Conservation (phyloP, 169 alveolate genomes). For the Besnoitia besnoiti region DNA sequence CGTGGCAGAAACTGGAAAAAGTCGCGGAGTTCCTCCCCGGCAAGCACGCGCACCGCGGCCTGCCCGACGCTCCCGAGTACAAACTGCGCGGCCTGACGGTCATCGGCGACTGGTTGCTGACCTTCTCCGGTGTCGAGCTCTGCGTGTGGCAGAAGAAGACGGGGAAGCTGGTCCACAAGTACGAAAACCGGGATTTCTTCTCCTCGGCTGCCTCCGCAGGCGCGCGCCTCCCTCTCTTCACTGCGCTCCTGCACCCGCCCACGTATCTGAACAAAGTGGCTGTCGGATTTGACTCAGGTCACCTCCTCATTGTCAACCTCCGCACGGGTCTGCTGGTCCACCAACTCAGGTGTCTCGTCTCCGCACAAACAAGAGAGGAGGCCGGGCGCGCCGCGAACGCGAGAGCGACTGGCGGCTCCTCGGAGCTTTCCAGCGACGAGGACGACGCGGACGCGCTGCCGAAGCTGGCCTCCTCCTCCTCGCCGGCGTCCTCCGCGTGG, state of each 20-base stretch:
- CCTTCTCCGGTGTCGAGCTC: neutral
- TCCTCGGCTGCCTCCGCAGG: neutral
- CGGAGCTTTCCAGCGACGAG: neutral
- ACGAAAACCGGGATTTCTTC: constrained; percentile 9
- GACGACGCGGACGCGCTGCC: neutral
- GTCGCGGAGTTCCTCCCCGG: neutral
- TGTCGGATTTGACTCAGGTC: constrained; percentile 70
- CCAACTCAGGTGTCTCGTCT: constrained; percentile 63
- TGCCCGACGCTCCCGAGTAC: neutral
- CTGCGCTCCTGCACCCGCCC: constrained; percentile 81
- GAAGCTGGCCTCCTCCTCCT: neutral
- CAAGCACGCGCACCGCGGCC: neutral
- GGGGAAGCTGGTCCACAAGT: constrained; percentile 2
- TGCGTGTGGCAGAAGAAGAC: constrained; percentile 4
- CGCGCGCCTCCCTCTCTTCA: neutral
- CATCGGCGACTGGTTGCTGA: constrained; percentile 5
- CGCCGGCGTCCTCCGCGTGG: constrained; percentile 1
- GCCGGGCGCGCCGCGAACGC: neutral
- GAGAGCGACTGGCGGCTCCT: neutral
- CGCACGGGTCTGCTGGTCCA: constrained; percentile 75
- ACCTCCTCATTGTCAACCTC: constrained; percentile 78
- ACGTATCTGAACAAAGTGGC: constrained; percentile 83
- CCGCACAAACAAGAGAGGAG: neutral
- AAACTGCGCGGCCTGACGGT: constrained; percentile 22
- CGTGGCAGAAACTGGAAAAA: neutral